Percentiles rank a stretch among this genome's conserved stretches.
These are phyloP conservation scores for Penicillium verrucosum DNA, from an alignment of 2,329 filamentous ascomycete genomes.

Conservation along the genomic window DNA sequence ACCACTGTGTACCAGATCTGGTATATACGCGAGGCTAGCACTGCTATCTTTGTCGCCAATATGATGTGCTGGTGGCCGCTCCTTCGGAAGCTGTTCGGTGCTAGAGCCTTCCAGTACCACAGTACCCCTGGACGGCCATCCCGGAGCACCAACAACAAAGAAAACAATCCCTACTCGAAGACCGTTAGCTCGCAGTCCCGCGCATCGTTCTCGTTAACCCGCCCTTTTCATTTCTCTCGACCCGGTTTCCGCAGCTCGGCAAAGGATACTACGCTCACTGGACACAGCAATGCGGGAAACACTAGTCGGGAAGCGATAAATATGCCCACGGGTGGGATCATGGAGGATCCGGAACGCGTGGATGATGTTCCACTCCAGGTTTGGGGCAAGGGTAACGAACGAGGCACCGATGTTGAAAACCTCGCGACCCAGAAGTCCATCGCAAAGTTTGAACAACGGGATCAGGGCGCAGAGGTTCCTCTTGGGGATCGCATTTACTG, in stretches of 20 bases:
- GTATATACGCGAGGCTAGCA: slow-evolving; percentile 43
- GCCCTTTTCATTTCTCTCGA: neutral
- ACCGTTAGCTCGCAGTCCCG: neutral
- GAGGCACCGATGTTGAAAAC: neutral
- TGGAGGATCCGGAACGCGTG: neutral
- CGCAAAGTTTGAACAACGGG: neutral
- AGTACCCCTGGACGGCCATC: slow-evolving; percentile 22
- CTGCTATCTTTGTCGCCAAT: slow-evolving; percentile 47
- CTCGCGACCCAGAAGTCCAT: neutral
- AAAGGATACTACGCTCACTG: neutral
- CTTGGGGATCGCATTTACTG: neutral
- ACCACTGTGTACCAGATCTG: slow-evolving; percentile 41
- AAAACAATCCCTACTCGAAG: neutral
- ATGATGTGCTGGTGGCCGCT: slow-evolving; percentile 36
- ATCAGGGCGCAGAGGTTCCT: neutral
- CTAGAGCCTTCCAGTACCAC: slow-evolving; percentile 26
- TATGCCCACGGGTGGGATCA: neutral
- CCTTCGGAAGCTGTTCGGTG: slow-evolving; percentile 27
- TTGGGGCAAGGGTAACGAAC: neutral
- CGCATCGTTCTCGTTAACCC: neutral
- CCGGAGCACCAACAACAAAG: slow-evolving; percentile 4
- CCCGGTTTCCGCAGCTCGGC: neutral
- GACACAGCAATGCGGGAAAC: neutral
- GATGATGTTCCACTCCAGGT: neutral
- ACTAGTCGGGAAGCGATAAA: neutral